Percentiles rank a stretch among this genome's conserved stretches.
Evolutionary conservation across 352 stramenopile species (phyloP).

Genomic region (Phytophthora sp.): DNA sequence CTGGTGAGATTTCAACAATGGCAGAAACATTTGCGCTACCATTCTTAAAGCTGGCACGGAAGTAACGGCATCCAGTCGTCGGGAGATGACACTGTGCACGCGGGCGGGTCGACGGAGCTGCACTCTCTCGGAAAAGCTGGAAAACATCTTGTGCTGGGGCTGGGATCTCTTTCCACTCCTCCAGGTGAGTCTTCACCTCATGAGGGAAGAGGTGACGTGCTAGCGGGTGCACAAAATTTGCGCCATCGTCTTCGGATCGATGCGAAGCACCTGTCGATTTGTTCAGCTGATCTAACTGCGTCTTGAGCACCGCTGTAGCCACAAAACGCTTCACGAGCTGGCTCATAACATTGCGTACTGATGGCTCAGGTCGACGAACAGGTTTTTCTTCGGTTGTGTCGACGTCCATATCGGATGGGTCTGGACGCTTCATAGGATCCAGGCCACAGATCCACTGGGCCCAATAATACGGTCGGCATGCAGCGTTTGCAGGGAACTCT

Average conservation of each 20-base stretch:
- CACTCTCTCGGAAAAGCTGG: slow-evolving; percentile 45
- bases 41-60: slow-evolving; percentile 53
- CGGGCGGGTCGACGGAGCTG: slow-evolving; percentile 10
- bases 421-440: slow-evolving; percentile 49
- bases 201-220: slow-evolving; percentile 49
- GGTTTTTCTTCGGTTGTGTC: slow-evolving; percentile 1
- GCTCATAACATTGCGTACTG: slow-evolving; percentile 66
- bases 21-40: slow-evolving; percentile 45
- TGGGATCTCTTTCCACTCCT: slow-evolving; percentile 56
- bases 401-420: not conserved
- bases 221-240: slow-evolving; percentile 39
- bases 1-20: slow-evolving; percentile 65
- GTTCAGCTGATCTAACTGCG: slow-evolving; percentile 48
- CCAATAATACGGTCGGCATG: slow-evolving; percentile 71
- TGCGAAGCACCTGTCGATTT: slow-evolving; percentile 27
- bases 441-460: slow-evolving; percentile 79
- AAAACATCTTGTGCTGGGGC: slow-evolving; percentile 45
- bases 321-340: slow-evolving; percentile 67
- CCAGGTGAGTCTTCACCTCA: slow-evolving; percentile 53
- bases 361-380: slow-evolving; percentile 62
- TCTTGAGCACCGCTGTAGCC: slow-evolving; percentile 46
- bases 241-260: slow-evolving; percentile 6
- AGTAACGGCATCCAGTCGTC: slow-evolving; percentile 57
- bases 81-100: slow-evolving; percentile 30
- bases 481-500: slow-evolving; percentile 45